Base-by-base conservation (phyloP, 208 protist genomes). In the Paratrypanosoma confusum region DNA sequence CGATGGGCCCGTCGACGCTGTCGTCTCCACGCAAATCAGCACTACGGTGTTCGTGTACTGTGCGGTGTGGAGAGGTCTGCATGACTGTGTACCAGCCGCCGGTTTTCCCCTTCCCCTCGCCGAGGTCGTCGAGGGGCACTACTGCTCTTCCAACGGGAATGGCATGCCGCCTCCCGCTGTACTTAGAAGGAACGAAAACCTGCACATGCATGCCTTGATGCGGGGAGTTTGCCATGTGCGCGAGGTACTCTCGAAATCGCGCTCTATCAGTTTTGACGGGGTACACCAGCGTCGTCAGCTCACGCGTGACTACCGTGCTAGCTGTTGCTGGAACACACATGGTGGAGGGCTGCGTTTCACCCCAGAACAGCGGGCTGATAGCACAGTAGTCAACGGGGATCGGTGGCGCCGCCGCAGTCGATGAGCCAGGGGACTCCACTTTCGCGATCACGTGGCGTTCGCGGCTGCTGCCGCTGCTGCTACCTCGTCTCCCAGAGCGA, bases 301-400 rank as follows among this genome's bases (percentile, higher is more conserved):
- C 72, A 17, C 82, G 77, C 13, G 23, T 31, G 18, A 50, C 39
- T n/a, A n/a, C n/a, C 46, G 78, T 49, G 16, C 61, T 52, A 0
- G 77, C 71, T 3, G 82, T 91, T 13, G 75, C 51, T 11, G 82
- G 82, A 34, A 75, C 50, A 13, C 74, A 80, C 8, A 71, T 52
- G 6, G 59, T 60, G 2, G 59, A 72, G n/a, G 78, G 69, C 8
- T 70, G 56, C 31, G 53, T 42, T 47, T 88, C 78, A 1, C 82
- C 82, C 69, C 68, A 85, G 55, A 91, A 91, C 25, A 86, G 66
- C 2, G 76, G 72, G 26, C 65, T 61, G 17, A 91, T 58, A 1
- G 61, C 71, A 44, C 82, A 91, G 47, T 88, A 65, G 55, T 91
- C 75, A 4, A 86, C 39, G 2, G 82, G 78, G n/a, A 88, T 66